Evolutionary conservation across 164 flowering plant genomes (phyloP), one percentile per base, ranked within the genome.

Genomic region (Nelumbo lutea): DNA sequence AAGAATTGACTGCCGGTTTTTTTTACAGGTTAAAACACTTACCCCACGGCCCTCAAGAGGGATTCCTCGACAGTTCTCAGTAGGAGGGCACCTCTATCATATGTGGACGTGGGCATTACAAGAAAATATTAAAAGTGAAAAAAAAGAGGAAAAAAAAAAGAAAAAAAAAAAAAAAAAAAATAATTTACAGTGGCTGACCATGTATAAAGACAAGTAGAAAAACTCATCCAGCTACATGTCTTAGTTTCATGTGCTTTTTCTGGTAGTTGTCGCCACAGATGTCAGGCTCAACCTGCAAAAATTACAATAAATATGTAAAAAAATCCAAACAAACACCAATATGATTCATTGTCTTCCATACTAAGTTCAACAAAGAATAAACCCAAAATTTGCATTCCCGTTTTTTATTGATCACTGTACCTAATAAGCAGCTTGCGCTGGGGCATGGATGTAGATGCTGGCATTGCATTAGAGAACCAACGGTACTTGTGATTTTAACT

Each of bases 201-300:
- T 27, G 27, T 27, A 27, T 27, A 27, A 27, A 27, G 27, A 27
- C 27, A 27, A 27, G 27, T 27, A 27, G 27, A 27, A 27, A 11
- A 53, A 53, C 14, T 53, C 57, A 14, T 13, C 15, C 3, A 13
- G 14, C 57, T 53, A 27, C 27, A 27, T 27, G 27, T 27, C 27
- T 27, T 27, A 27, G 27, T 27, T 42, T 79, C 56, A 87, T 5
- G 78, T 50, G 72, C 82, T 78, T 73, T 77, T 77, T 42, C 82
- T 86, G 0, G 79, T 69, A 59, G 84, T 72, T 68, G 83, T 87
- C 1, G 67, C 78, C 63, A 84, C 38, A 53, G 94, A 81, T 46
- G 88, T 83, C 61, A 87, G 81, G 69, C 68, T 89, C 75, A 86
- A 66, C 80, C 93, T 86, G 84, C 80, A 79, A 73, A 72, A 5